Percentiles rank a stretch among this genome's conserved stretches.
Evolutionary conservation across 805 yeast species (phyloP).

Genomic region (Metahyphopichia silvanorum): DNA sequence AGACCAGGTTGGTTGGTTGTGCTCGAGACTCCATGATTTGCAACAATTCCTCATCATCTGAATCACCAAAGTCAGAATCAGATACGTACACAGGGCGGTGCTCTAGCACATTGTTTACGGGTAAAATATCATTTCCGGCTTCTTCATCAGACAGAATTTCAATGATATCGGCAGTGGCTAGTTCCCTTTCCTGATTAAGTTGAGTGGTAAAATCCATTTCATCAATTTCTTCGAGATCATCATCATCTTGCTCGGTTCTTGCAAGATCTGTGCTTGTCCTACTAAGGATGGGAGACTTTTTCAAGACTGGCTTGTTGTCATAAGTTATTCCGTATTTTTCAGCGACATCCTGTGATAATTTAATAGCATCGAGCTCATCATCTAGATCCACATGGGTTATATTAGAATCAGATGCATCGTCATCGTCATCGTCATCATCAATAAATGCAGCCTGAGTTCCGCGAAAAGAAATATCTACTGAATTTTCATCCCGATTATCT

Average conservation of each 20-base stretch:
- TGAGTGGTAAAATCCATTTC: conserved; percentile 32
- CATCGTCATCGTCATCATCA: conserved; percentile 8
- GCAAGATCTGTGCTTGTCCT: background rate
- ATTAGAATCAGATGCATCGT: conserved; percentile 1
- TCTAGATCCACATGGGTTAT: conserved; percentile 4
- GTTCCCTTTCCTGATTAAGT: conserved; percentile 38
- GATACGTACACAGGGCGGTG: conserved; percentile 8
- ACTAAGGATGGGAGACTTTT: background rate
- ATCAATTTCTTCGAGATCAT: conserved; percentile 24
- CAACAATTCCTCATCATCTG: conserved; percentile 30
- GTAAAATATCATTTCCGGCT: conserved; percentile 9
- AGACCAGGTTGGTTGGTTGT: conserved; percentile 12
- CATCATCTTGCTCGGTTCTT: conserved; percentile 14
- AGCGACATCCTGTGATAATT: conserved; percentile 34
- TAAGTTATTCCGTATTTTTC: conserved; percentile 24
- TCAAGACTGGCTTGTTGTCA: conserved; percentile 5
- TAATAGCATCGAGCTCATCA: conserved; percentile 23
- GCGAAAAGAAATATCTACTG: conserved; percentile 10
- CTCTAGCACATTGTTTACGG: conserved; percentile 2
- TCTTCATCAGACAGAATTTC: conserved; percentile 37
- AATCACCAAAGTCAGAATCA: conserved; percentile 26
- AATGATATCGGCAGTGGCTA: conserved; percentile 26
- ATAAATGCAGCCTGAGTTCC: background rate
- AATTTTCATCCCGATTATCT: conserved; percentile 8
- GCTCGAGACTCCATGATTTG: conserved; percentile 11